Evolutionary conservation across 768 basidiomycete genomes (phyloP), one percentile per base, ranked within the genome.

Genomic region (Cystobasidium ongulense): DNA sequence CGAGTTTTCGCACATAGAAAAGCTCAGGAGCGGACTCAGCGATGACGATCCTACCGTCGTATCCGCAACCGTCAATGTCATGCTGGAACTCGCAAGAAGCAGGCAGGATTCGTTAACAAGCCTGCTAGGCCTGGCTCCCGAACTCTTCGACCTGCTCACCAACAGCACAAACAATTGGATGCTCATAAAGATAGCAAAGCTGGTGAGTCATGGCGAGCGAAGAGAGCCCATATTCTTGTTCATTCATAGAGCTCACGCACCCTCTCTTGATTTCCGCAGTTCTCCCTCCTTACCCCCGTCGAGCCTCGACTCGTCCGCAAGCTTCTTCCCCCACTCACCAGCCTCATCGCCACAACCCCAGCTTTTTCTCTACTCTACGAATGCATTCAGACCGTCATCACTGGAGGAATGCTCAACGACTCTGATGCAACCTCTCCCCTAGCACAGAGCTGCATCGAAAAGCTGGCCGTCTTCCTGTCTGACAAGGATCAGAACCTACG

Each of bases 141-240:
- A 90, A 77, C 81, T 98, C 67, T 99, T 98, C 81, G 91, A 90
- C 78, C 85, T 98, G 13, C 83, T 99, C 74, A 96, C 92, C 0
- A 92, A 89, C 1, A 92, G 92, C 13, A 89, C 90, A 11, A 98
- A 99, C 81, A 99, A 99, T 78, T 99, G 96, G 96, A 95, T 98
- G 91, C 85, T 99, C 74, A 99, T 99, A 81, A 99, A 99, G 82
- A 89, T 98, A 67, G 88, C 98, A 80, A 99, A 99, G 82, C 81
- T 98, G 81, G 95, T 93, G 81, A 78, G 85, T 79, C 17, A 35
- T 61, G n/a, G n/a, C 57, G 57, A 61, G n/a, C 13, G 17, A 13
- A 13, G n/a, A n/a, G n/a, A 46, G 43, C 13, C 13, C 13, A 13
- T 13, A 46, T 46, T 63, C n/a, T n/a, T n/a, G n/a, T n/a, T n/a